Conservation (phyloP, 2,329 filamentous ascomycete genomes). For the Rhinocladiella similis region DNA sequence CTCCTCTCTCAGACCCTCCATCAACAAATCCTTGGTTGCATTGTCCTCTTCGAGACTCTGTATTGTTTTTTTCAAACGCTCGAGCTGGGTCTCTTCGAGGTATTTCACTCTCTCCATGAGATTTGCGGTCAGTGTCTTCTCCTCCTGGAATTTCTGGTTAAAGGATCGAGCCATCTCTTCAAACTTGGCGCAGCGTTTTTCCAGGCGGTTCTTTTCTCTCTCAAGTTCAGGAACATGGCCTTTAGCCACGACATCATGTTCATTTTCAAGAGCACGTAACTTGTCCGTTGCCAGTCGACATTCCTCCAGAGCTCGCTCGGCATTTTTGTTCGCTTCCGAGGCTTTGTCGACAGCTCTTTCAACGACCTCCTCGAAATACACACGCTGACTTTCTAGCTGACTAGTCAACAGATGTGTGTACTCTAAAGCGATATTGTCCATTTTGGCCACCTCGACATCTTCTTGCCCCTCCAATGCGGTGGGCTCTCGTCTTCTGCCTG, state of each 20-base stretch:
- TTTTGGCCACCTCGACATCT: conserved; percentile 52
- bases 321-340: conserved; percentile 64
- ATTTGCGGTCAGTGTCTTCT: conserved; percentile 79
- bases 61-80: conserved; percentile 52
- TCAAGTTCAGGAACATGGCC: conserved; percentile 64
- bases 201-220: conserved; percentile 68
- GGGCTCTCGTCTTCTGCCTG: conserved; percentile 55
- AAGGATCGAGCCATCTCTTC: conserved; percentile 74
- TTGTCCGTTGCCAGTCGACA: conserved; percentile 46
- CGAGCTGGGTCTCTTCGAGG: conserved; percentile 56
- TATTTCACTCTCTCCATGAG: conserved; percentile 77
- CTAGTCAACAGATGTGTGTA: conserved; percentile 92
- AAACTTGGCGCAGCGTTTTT: conserved; percentile 68
- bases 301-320: conserved; percentile 69
- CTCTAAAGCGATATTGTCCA: conserved; percentile 82
- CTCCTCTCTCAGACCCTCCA: conserved; percentile 29
- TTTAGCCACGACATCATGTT: conserved; percentile 24
- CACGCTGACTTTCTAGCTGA: conserved; percentile 87
- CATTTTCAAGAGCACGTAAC: conserved; percentile 14
- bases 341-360: conserved; percentile 89
- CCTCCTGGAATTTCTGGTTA: conserved; percentile 75
- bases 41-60: conserved; percentile 31
- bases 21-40: conserved; percentile 27
- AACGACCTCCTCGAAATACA: conserved; percentile 92
- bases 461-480: conserved; percentile 26